These are phyloP conservation scores for Gossypium herbaceum DNA, from an alignment of 345 rosid species.

Conservation along the genomic window DNA sequence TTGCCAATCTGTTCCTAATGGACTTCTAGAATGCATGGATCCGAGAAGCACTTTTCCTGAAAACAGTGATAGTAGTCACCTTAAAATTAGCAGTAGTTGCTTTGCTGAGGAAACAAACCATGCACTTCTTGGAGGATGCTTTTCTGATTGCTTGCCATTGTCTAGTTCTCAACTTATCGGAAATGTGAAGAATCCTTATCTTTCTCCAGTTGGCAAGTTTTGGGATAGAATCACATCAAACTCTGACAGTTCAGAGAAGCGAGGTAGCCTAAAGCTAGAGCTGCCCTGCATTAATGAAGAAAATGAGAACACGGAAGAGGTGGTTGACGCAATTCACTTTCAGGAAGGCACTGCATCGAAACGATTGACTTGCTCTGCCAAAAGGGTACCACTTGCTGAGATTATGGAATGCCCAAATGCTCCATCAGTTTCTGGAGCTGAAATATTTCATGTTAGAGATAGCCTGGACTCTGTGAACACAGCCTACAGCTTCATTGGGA, in stretches of 20 bases:
- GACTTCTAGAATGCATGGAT: constrained; percentile 53
- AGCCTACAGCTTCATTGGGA: constrained; percentile 44
- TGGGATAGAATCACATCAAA: constrained; percentile 62
- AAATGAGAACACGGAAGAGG: constrained; percentile 56
- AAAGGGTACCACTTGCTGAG: constrained; percentile 58
- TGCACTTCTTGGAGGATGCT: constrained; percentile 34
- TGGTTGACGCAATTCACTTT: constrained; percentile 27
- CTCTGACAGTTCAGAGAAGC: constrained; percentile 67
- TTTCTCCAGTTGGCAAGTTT: constrained; percentile 64
- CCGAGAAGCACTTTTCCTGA: constrained; percentile 17
- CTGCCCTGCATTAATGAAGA: constrained; percentile 88
- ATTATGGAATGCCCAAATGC: constrained; percentile 38
- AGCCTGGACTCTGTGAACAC: constrained; percentile 66
- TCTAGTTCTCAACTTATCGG: constrained; percentile 35
- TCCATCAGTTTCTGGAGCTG: constrained; percentile 44
- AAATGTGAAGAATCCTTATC: constrained; percentile 42
- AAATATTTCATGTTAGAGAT: constrained; percentile 40
- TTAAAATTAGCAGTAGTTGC: constrained; percentile 32
- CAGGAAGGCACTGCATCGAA: constrained; percentile 32
- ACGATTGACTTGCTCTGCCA: constrained; percentile 29
- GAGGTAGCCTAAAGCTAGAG: constrained; percentile 63
- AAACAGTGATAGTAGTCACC: constrained; percentile 23
- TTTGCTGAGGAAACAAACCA: constrained; percentile 28
- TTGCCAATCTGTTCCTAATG: constrained; percentile 61
- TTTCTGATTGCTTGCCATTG: constrained; percentile 44